These are phyloP conservation scores for Phytophthora fragariaefolia DNA, from an alignment of 352 stramenopile species.

Conservation along the genomic window DNA sequence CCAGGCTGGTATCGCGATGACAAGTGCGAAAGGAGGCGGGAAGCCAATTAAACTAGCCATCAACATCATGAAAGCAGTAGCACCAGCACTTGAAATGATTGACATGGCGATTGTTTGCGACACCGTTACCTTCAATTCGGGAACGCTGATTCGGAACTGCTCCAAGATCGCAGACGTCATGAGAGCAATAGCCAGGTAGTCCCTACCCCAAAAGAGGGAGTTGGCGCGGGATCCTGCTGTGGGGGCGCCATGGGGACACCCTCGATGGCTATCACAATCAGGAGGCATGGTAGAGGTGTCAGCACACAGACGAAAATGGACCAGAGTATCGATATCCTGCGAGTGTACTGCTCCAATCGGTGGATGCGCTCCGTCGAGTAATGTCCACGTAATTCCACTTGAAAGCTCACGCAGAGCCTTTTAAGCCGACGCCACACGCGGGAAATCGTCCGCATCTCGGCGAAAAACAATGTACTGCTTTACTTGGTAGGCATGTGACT, in stretches of 20 bases:
- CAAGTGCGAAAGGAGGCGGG: constrained; percentile 46
- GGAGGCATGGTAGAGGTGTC: constrained; percentile 12
- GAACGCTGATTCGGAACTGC: constrained; percentile 17
- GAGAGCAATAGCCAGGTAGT: constrained; percentile 9
- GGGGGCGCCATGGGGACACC: constrained; percentile 4
- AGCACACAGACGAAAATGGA: constrained; percentile 3
- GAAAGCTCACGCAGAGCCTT: constrained; percentile 18
- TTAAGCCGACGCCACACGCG: constrained; percentile 5
- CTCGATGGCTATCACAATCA: constrained; percentile 9
- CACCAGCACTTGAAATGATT: constrained; percentile 24
- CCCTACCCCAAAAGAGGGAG: constrained; percentile 10
- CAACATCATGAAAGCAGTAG: constrained; percentile 31
- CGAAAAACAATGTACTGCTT: neutral
- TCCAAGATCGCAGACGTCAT: constrained; percentile 21
- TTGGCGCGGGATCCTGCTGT: constrained; percentile 13
- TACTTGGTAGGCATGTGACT: too few relatives aligned
- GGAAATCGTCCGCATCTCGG: neutral
- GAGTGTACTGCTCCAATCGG: constrained; percentile 5
- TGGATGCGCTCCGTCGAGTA: constrained; percentile 12
- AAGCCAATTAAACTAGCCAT: constrained; percentile 43
- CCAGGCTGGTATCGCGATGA: constrained; percentile 32
- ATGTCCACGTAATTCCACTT: constrained; percentile 24
- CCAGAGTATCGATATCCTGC: constrained; percentile 3
- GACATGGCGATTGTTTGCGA: constrained; percentile 8
- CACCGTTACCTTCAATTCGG: constrained; percentile 7